Evolutionary conservation across 345 rosid species (phyloP).

Genomic region (Brassica rapa): DNA sequence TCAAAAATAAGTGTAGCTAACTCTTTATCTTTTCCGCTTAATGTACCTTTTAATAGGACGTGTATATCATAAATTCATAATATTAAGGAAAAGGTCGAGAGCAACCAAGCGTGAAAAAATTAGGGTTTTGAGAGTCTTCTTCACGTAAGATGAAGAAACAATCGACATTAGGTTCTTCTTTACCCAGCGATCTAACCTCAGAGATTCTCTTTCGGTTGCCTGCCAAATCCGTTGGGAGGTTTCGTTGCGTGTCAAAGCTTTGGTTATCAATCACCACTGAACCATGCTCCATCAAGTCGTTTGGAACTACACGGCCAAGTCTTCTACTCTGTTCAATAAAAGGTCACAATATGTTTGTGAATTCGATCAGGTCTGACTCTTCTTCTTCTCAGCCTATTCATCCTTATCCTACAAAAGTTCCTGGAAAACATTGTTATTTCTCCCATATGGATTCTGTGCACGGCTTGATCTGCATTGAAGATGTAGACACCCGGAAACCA

Average conservation of each 20-base stretch:
- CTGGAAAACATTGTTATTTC: neutral
- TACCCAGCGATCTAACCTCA: neutral
- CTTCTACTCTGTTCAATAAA: slow-evolving; percentile 3
- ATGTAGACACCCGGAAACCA: neutral
- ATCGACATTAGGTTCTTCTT: neutral
- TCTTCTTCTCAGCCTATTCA: neutral
- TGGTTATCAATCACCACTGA: neutral
- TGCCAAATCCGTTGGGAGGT: neutral
- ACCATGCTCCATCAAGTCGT: neutral
- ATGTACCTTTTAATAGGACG: no score
- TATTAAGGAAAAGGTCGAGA: neutral
- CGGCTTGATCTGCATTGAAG: slow-evolving; percentile 6
- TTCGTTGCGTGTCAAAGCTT: neutral
- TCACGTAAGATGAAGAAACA: neutral
- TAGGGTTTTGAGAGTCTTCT: neutral
- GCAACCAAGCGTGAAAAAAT: no score
- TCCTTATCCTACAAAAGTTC: no score
- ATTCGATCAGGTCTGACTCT: neutral
- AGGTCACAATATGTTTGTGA: neutral
- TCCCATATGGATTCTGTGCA: neutral
- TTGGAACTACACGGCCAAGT: neutral
- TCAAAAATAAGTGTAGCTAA: no score
- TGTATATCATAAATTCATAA: no score
- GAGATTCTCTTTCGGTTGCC: neutral
- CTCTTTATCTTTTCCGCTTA: no score